These are phyloP conservation scores for Trichoderma sp. DNA, from an alignment of 2,329 filamentous ascomycete species.

Conservation along the genomic window DNA sequence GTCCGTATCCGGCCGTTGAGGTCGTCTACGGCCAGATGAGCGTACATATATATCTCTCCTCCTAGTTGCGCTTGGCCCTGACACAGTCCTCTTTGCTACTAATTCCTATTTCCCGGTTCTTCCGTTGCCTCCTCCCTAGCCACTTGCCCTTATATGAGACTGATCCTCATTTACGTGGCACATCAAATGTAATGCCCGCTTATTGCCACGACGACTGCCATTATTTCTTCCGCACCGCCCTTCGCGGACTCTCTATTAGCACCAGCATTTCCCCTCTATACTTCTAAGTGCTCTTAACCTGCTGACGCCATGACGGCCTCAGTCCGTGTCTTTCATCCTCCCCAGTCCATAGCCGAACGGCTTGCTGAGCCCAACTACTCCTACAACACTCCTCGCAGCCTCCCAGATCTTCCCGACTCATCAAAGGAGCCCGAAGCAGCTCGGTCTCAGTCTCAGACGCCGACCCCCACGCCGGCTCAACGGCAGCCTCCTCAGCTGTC, in stretches of 20 bases:
- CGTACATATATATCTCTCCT: neutral
- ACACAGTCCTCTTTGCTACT: neutral
- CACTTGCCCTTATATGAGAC: slow-evolving; percentile 13
- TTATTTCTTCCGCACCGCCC: slow-evolving; percentile 87
- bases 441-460: neutral
- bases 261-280: slow-evolving; percentile 76
- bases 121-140: neutral
- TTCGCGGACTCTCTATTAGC: slow-evolving; percentile 80
- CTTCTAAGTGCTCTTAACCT: slow-evolving; percentile 47
- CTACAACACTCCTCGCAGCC: slow-evolving; percentile 40
- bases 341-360: slow-evolving; percentile 70
- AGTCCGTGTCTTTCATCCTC: slow-evolving; percentile 51
- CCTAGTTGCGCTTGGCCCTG: neutral
- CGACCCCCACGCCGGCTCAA: neutral
- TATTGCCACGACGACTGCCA: slow-evolving; percentile 86
- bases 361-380: slow-evolving; percentile 48
- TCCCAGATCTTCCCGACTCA: slow-evolving; percentile 30
- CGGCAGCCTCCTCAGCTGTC: slow-evolving; percentile 26
- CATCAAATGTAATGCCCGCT: slow-evolving; percentile 65
- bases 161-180: slow-evolving; percentile 1
- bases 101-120: neutral
- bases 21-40: neutral
- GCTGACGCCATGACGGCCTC: slow-evolving; percentile 39
- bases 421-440: slow-evolving; percentile 16
- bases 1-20: slow-evolving; percentile 9